phyloP scores from a whole-genome alignment of 805 yeast genomes.

The Lachancea mirantina region DNA sequence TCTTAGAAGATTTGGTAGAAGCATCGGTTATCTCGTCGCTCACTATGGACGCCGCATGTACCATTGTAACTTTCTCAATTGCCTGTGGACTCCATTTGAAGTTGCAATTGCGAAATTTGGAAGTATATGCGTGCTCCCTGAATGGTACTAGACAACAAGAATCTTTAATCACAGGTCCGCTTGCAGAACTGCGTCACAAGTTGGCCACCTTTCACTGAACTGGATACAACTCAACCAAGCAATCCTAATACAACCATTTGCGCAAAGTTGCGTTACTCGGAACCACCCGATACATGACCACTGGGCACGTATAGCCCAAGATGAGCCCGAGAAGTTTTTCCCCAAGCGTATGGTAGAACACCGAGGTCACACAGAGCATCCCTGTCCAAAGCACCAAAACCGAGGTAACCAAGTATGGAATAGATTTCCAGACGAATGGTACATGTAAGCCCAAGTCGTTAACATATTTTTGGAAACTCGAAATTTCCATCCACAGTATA shows the following conservation, averaged over 20 bases:
- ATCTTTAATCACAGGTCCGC: slow-evolving; percentile 20
- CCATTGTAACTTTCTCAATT: slow-evolving; percentile 2
- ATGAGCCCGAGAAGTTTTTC: slow-evolving; percentile 70
- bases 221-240: too few relatives aligned
- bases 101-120: slow-evolving; percentile 14
- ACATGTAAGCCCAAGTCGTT: slow-evolving; percentile 2
- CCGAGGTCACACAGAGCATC: slow-evolving; percentile 60
- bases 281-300: slow-evolving; percentile 36
- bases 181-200: background rate
- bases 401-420: slow-evolving; percentile 13
- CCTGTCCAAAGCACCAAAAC: slow-evolving; percentile 46
- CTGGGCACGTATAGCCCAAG: slow-evolving; percentile 52
- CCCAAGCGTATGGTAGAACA: slow-evolving; percentile 70
- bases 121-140: slow-evolving; percentile 16
- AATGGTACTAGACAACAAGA: slow-evolving; percentile 12
- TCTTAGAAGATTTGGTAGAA: slow-evolving; percentile 13
- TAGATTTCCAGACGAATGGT: background rate
- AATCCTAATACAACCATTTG: slow-evolving; percentile 9
- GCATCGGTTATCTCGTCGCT: slow-evolving; percentile 13
- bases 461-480: slow-evolving; percentile 10
- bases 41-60: slow-evolving; percentile 13
- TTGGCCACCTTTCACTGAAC: too few relatives aligned
- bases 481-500: slow-evolving; percentile 34
- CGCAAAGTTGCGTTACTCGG: slow-evolving; percentile 14
- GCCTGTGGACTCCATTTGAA: slow-evolving; percentile 3